Evolutionary conservation across 2,329 filamentous ascomycete genomes (phyloP).

Genomic region (Fusarium neocosmosporiellum): DNA sequence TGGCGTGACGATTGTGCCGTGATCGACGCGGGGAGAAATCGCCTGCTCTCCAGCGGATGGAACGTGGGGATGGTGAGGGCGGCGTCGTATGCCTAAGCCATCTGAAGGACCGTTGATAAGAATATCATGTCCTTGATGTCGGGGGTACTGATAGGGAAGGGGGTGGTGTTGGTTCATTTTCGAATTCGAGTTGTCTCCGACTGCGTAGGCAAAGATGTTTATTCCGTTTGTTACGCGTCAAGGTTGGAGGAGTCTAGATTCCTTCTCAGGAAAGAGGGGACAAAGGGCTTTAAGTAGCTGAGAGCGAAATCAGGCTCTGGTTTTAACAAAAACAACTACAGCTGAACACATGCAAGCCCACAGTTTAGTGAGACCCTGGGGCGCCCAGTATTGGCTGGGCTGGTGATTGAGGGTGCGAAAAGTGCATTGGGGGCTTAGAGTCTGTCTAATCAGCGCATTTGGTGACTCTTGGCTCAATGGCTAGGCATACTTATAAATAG

Average conservation of each 20-base stretch:
- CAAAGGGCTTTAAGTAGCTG: not conserved
- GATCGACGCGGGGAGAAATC: too few species aligned
- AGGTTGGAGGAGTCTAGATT: not conserved
- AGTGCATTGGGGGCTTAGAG: not conserved
- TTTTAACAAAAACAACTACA: not conserved
- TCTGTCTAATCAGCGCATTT: not conserved
- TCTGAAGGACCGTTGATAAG: not conserved
- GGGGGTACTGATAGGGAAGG: not conserved
- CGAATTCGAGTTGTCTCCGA: not conserved
- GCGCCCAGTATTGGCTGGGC: not conserved
- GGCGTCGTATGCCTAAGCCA: not conserved
- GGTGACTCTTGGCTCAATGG: not conserved
- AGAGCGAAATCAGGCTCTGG: not conserved
- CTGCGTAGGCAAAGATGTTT: not conserved
- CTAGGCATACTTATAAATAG: too few species aligned
- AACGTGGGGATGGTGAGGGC: not conserved
- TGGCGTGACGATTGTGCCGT: not conserved
- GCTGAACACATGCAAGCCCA: not conserved
- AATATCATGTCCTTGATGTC: too few species aligned
- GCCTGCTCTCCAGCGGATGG: not conserved
- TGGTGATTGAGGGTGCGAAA: not conserved
- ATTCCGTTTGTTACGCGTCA: too few species aligned
- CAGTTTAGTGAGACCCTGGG: not conserved
- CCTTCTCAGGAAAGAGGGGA: not conserved
- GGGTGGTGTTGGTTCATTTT: not conserved